Conservation (phyloP, 306 rosid genomes). For the Gynostemma pentaphyllum region DNA sequence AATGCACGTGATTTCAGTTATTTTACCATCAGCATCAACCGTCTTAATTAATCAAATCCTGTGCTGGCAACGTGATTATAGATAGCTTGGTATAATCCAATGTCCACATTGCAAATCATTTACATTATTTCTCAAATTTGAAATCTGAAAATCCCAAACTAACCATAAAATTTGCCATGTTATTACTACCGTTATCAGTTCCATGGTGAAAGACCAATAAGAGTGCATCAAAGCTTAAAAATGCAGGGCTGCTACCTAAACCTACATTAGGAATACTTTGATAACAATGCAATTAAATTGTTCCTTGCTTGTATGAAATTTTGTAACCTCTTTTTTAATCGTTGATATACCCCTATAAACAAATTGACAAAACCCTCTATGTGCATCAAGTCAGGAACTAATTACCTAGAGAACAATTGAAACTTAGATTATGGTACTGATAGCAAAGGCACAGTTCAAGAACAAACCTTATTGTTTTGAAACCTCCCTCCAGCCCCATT, state of each 20-base stretch:
- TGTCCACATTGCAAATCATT: background rate
- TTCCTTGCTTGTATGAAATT: background rate
- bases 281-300: background rate
- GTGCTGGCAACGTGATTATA: background rate
- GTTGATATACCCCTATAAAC: background rate
- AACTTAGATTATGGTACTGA: slow-evolving; percentile 16
- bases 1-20: background rate
- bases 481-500: slow-evolving; percentile 74
- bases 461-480: slow-evolving; percentile 68
- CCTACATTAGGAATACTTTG: background rate
- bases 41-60: background rate
- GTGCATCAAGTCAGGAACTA: background rate
- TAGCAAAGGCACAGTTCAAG: slow-evolving; percentile 12
- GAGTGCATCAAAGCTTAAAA: background rate
- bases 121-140: background rate
- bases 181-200: background rate
- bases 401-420: background rate
- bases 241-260: background rate
- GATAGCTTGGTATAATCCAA: background rate
- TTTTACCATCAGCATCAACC: background rate
- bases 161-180: background rate
- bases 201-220: background rate
- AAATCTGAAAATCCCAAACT: background rate
- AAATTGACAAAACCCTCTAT: background rate
- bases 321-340: background rate